phyloP scores from a whole-genome alignment of 805 yeast species.

The Pichia nanzhaoensis region DNA sequence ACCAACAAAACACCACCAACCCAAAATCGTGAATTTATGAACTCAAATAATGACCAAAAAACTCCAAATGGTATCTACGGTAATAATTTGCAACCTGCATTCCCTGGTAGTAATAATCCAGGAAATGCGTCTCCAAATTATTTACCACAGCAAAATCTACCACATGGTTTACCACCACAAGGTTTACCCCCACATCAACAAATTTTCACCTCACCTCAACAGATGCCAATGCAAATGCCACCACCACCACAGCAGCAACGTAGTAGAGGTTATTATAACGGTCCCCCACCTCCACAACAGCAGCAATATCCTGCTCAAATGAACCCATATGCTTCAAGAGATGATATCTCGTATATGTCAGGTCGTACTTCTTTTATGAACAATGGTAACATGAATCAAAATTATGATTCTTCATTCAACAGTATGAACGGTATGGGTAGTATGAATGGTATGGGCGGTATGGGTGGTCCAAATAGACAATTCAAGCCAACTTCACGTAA shows the following conservation, averaged over 20 bases:
- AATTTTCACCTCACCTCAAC: slow-evolving; percentile 20
- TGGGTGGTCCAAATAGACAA: slow-evolving; percentile 16
- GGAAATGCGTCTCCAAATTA: slow-evolving; percentile 26
- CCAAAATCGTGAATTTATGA: slow-evolving; percentile 6
- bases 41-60: slow-evolving; percentile 8
- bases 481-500: slow-evolving; percentile 40
- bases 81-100: slow-evolving; percentile 17
- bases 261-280: slow-evolving; percentile 3
- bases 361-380: slow-evolving; percentile 11
- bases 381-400: slow-evolving; percentile 1
- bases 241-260: slow-evolving; percentile 4
- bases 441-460: slow-evolving; percentile 3
- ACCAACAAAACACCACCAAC: slow-evolving; percentile 23
- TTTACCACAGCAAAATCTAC: slow-evolving; percentile 26
- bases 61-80: slow-evolving; percentile 12
- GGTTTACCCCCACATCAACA: slow-evolving; percentile 29
- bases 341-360: slow-evolving; percentile 20
- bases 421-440: neutral
- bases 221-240: slow-evolving; percentile 2
- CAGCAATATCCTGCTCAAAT: slow-evolving; percentile 9
- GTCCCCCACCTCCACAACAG: slow-evolving; percentile 1
- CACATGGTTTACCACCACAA: slow-evolving; percentile 31
- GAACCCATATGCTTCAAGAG: slow-evolving; percentile 14
- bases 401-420: slow-evolving; percentile 12
- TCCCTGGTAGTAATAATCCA: slow-evolving; percentile 11